Evolutionary conservation across 768 basidiomycete species (phyloP), one percentile per base, ranked within the genome.

Genomic region (Russula sp.): DNA sequence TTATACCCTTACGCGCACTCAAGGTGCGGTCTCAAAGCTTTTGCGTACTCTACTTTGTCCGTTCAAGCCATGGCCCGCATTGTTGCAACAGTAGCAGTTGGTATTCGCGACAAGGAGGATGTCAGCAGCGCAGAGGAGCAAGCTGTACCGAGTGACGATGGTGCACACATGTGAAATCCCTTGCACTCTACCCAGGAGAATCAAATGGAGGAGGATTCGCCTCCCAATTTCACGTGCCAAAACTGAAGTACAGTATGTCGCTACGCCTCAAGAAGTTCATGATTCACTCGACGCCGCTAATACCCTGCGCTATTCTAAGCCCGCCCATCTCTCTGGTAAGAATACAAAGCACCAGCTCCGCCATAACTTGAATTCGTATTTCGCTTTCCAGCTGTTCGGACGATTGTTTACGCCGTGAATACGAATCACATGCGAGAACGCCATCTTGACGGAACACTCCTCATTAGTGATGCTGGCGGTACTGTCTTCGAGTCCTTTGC

Each of bases 21-120:
- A 20, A 82, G 84, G 73, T 94, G 92, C 88, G 88, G 87, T 24
- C 80, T 98, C 49, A 88, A 83, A 64, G 94, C 94, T 26, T 92
- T 94, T 3, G 87, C 94, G 22, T 99, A 98, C 73, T 90, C 92
- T 0, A 96, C 95, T 2, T 83, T 98, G 30, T 96, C 96, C 42
- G 94, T 97, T 0, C 92, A 95, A 69, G 93, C 95, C 61, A 96
- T 94, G 88, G 96, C 90, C 5, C 83, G 92, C 38, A 92, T 98
- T 49, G 92, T 92, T 16, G 89, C 90, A 2, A 83, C 89, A 7
- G 93, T 98, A 71, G 83, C 89, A 0, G 92, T 94, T 69, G 85
- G 86, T 16, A 81, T 93, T 20, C 80, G 89, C 49, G 87, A 88
- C 51, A 88, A 93, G 72, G 82, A 90, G 69, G 84, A 87, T 63